Percentiles rank a stretch among this genome's conserved stretches.
Evolutionary conservation across 2,329 filamentous ascomycete genomes (phyloP).

Genomic region (Bisporella sp.): DNA sequence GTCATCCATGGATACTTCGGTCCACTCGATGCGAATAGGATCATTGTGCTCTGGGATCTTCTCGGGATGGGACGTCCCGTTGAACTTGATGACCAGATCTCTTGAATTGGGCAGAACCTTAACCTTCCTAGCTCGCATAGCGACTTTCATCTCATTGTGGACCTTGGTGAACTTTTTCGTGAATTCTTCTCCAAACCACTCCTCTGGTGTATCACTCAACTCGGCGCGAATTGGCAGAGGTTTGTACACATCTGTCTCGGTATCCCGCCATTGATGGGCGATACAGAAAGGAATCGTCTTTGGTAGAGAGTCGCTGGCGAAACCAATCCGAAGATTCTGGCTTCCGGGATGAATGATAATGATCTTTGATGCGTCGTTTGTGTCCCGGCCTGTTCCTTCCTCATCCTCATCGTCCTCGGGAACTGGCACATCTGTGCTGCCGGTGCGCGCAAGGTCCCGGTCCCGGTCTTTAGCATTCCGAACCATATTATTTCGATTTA

Average conservation of each 20-base stretch:
- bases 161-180: constrained; percentile 70
- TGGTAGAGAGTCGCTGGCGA: constrained; percentile 91
- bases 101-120: constrained; percentile 96
- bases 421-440: constrained; percentile 57
- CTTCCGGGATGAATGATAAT: constrained; percentile 95
- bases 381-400: constrained; percentile 49
- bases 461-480: constrained; percentile 85
- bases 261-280: constrained; percentile 68
- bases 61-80: constrained; percentile 75
- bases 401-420: constrained; percentile 45
- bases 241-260: constrained; percentile 77
- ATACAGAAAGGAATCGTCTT: constrained; percentile 93
- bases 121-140: constrained; percentile 90
- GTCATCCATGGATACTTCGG: constrained; percentile 62
- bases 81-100: constrained; percentile 91
- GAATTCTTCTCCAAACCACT: constrained; percentile 82
- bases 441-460: constrained; percentile 70
- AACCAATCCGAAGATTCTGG: constrained; percentile 87
- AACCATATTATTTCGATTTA: constrained; percentile 74
- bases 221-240: constrained; percentile 69
- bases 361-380: constrained; percentile 74
- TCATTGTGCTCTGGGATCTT: constrained; percentile 93
- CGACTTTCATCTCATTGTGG: constrained; percentile 78
- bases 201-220: constrained; percentile 51
- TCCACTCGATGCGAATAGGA: constrained; percentile 91